Base-by-base conservation (phyloP, 768 basidiomycete genomes). In the Lactifluus piperatus region DNA sequence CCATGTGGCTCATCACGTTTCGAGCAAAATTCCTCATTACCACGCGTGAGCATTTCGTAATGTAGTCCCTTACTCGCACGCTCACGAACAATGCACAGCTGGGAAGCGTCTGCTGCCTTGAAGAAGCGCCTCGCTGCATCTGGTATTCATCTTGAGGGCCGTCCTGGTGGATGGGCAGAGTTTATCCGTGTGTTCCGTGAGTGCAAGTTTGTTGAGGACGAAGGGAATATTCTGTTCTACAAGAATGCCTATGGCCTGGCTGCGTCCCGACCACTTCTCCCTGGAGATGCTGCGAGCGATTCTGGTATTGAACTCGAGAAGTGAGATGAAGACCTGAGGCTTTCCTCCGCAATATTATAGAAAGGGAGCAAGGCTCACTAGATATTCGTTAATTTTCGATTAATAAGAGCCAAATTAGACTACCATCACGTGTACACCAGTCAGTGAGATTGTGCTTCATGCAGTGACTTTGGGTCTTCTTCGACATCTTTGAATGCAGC, bases 21-120 rank as follows among this genome's bases (percentile, higher is more conserved):
- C 80, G 62, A 91, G 87, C 81, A 95, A 94, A 76, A 97, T 99
- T 64, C 95, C 95, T 20, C 95, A 99, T 72, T 97, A 93, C 71
- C 76, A 91, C 62, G 89, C 90, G 75, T 85, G 67, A 66, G 81
- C 75, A 32, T 18, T 55, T 13, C 20, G 30, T 47, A 47, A 14
- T 3, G 32, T 20, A 37, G 20, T 11, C 14, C 22, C n/a, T 7
- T 13, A 20, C 39, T 36, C 10, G 6, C 26, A 30, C 29, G 27
- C 45, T 22, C 5, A 39, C 20, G 9, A 14, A 18, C 1, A 9
- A 27, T 53, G 2, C 30, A 20, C 60, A 85, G 85, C 71, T 95
- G 93, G 93, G 94, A 95, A 68, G 95, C 95, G 22, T 83, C 86
- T 29, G 81, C 79, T 60, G 93, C 91, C 26, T 77, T 99, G 64